Conservation (phyloP, 2,329 filamentous ascomycete genomes). For the Fulvia fulva region DNA sequence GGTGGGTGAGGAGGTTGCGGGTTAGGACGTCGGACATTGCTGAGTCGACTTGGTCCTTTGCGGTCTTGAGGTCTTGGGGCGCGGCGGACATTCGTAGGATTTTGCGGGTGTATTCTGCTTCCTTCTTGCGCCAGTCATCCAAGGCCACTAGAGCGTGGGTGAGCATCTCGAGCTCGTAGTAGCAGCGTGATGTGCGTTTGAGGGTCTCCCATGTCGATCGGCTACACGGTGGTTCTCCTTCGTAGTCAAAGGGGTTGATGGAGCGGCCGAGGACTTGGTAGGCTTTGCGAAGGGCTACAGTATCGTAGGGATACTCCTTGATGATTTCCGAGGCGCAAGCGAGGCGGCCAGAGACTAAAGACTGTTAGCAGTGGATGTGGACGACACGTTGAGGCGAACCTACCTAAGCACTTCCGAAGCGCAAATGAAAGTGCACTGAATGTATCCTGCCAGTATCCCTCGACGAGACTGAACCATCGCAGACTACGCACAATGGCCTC, state of each 20-base stretch:
- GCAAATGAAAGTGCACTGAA: slow-evolving; percentile 65
- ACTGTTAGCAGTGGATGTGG: slow-evolving; percentile 16
- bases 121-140: slow-evolving; percentile 40
- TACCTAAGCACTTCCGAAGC: slow-evolving; percentile 82
- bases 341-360: slow-evolving; percentile 45
- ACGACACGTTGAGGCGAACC: slow-evolving; percentile 38
- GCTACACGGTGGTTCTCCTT: slow-evolving; percentile 10
- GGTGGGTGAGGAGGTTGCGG: slow-evolving; percentile 28
- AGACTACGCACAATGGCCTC: slow-evolving; percentile 75
- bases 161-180: slow-evolving; percentile 43
- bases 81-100: slow-evolving; percentile 19
- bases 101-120: slow-evolving; percentile 35
- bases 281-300: slow-evolving; percentile 41
- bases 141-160: slow-evolving; percentile 42
- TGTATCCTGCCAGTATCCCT: slow-evolving; percentile 67
- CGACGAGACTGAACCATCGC: slow-evolving; percentile 78
- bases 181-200: slow-evolving; percentile 31
- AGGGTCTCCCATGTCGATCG: slow-evolving; percentile 21
- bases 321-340: slow-evolving; percentile 54
- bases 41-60: slow-evolving; percentile 39
- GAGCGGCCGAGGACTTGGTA: slow-evolving; percentile 38
- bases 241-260: slow-evolving; percentile 36
- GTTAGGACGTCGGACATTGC: slow-evolving; percentile 37
- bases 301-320: slow-evolving; percentile 47
- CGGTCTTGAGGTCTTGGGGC: slow-evolving; percentile 32